A percentile compares a stretch with the other conserved stretches of the same genome.
phyloP scores from a whole-genome alignment of 257 asterid species.

The Fraxinus pennsylvanica region DNA sequence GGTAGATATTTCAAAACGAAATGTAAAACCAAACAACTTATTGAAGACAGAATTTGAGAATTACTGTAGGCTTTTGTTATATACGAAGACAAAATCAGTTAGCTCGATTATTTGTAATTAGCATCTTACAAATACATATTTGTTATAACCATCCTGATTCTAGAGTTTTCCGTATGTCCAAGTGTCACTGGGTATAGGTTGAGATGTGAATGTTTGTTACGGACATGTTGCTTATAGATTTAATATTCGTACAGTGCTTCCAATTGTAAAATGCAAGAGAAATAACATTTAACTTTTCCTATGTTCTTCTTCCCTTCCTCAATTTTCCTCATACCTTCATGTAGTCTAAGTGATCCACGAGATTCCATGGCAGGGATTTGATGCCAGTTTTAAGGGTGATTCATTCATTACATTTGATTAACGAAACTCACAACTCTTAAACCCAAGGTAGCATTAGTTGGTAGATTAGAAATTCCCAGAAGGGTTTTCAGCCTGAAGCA shows the following conservation, averaged over 20 bases:
- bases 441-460: neutral
- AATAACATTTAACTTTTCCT: neutral
- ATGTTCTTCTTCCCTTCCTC: neutral
- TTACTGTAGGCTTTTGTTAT: neutral
- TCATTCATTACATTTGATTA: neutral
- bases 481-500: neutral
- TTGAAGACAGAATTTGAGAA: neutral
- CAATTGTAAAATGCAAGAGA: neutral
- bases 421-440: neutral
- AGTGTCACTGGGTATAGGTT: neutral
- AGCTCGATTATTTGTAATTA: neutral
- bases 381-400: slow-evolving; percentile 1
- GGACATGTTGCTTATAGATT: neutral
- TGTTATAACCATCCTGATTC: neutral
- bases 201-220: neutral
- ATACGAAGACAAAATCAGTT: neutral
- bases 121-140: neutral
- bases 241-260: neutral
- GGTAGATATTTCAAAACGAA: slow-evolving; percentile 14
- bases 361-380: slow-evolving; percentile 12
- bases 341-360: neutral
- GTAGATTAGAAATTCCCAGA: neutral
- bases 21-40: slow-evolving; percentile 4
- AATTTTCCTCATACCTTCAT: neutral
- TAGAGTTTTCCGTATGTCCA: neutral